These are phyloP conservation scores for Acanthamoeba culbertsoni DNA, from an alignment of 208 protist species.

Conservation along the genomic window DNA sequence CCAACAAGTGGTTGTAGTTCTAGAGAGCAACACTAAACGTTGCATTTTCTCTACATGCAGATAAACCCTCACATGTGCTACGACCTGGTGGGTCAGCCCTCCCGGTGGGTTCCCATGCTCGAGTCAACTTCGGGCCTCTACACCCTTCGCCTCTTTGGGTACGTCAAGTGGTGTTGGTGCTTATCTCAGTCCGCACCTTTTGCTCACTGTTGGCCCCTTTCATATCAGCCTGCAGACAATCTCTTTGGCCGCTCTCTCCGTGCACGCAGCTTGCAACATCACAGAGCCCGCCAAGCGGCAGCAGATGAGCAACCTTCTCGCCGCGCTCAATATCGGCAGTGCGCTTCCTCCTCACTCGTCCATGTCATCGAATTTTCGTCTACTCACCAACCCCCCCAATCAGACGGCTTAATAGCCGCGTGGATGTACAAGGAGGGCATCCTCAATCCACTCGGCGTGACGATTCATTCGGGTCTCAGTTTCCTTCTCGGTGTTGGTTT, in stretches of 20 bases:
- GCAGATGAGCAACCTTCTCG: neutral
- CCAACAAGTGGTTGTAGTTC: too few species aligned
- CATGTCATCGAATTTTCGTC: neutral
- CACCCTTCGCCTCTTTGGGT: neutral
- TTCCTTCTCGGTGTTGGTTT: neutral
- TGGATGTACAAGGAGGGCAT: conserved; percentile 35
- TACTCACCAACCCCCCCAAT: neutral
- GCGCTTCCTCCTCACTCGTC: neutral
- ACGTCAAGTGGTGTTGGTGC: neutral
- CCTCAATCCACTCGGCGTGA: neutral
- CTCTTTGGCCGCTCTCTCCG: neutral
- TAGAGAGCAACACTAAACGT: too few species aligned
- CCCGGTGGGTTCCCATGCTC: neutral
- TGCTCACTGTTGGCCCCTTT: neutral
- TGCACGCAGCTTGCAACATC: neutral
- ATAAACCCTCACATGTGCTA: neutral
- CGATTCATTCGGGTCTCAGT: neutral
- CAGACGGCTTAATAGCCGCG: neutral
- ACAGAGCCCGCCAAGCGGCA: neutral
- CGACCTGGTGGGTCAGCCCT: neutral
- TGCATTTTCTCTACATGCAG: neutral
- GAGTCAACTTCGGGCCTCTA: conserved; percentile 28
- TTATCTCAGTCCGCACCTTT: neutral
- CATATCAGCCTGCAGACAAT: neutral
- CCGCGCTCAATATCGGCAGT: conserved; percentile 14